Conservation (phyloP, 257 asterid species). For the Solanum piurae region DNA sequence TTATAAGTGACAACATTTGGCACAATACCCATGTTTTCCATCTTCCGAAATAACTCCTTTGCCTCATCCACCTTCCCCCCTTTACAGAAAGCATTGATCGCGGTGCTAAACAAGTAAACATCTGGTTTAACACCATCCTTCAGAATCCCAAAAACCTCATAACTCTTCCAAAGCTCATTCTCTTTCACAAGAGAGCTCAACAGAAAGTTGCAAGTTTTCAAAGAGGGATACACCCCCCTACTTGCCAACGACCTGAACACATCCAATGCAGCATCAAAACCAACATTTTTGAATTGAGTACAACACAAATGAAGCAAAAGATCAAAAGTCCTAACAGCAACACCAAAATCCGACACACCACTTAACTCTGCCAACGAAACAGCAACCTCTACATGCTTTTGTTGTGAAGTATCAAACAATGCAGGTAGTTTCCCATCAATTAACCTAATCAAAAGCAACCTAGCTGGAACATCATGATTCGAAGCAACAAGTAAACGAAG, state of each 20-base stretch:
- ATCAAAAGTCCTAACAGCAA: constrained; percentile 43
- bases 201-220: constrained; percentile 60
- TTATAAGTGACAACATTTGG: constrained; percentile 73
- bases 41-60: constrained; percentile 36
- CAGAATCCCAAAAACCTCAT: constrained; percentile 47
- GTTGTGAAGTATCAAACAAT: constrained; percentile 14
- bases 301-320: constrained; percentile 66
- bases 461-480: constrained; percentile 53
- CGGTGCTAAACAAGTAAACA: constrained; percentile 63
- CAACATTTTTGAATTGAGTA: constrained; percentile 36
- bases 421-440: constrained; percentile 50
- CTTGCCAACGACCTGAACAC: constrained; percentile 38
- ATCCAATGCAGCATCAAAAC: constrained; percentile 45
- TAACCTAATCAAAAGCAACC: constrained; percentile 61
- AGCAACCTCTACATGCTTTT: constrained; percentile 46
- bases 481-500: constrained; percentile 46
- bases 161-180: constrained; percentile 40
- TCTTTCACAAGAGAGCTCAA: constrained; percentile 68
- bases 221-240: constrained; percentile 57
- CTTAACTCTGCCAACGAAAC: constrained; percentile 28
- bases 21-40: constrained; percentile 46
- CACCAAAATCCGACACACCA: constrained; percentile 12
- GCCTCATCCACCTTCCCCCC: constrained; percentile 58
- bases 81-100: constrained; percentile 61
- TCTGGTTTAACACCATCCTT: constrained; percentile 36